Evolutionary conservation across 2,329 filamentous ascomycete species (phyloP), one percentile per base, ranked within the genome.

Genomic region (Paradendryphiella salina): DNA sequence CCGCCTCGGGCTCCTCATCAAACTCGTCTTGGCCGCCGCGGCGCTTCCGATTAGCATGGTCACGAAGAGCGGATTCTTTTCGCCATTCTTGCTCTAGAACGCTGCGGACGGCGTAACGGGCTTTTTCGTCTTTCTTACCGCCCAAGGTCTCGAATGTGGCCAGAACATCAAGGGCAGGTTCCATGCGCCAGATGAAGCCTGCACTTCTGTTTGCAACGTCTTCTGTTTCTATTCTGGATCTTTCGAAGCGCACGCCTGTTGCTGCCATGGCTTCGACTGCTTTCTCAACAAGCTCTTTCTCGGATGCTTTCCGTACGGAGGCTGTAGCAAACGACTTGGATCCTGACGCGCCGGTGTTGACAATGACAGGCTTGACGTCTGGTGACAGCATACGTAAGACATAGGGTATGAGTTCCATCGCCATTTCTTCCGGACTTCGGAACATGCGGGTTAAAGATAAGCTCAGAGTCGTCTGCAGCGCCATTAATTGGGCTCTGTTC

Each of bases 41-140:
- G 78, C 83, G n/a, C 79, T 83, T 83, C 1, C 88, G 79, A 0
- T 85, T 81, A 3, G 83, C 80, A 53, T 83, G 83, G 41, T 89
- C 86, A 11, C 87, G 85, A 28, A 85, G 77, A 23, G 82, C 76
- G 10, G 86, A 82, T 39, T 90, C 87, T 66, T 88, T 90, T 53
- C 84, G 84, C 63, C 93, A 88, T 71, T 97, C 93, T 70, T 94
- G 90, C 66, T 96, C 91, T 1, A 99, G 81, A 7, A 96, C 92
- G 71, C 96, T 93, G 17, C 94, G 86, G 5, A 99, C 87, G 1
- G 93, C 93, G 67, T 90, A 99, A n/a, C 94, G 84, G 0, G 90
- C 90, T 0, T 89, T 90, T 0, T 84, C 85, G 8, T 84, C 82
- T 2, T 83, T 82, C 31, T 80, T 76, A 3, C 80, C 67, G 2